Evolutionary conservation across 2,329 filamentous ascomycete genomes (phyloP).

Genomic region (Rutstroemia sp.): DNA sequence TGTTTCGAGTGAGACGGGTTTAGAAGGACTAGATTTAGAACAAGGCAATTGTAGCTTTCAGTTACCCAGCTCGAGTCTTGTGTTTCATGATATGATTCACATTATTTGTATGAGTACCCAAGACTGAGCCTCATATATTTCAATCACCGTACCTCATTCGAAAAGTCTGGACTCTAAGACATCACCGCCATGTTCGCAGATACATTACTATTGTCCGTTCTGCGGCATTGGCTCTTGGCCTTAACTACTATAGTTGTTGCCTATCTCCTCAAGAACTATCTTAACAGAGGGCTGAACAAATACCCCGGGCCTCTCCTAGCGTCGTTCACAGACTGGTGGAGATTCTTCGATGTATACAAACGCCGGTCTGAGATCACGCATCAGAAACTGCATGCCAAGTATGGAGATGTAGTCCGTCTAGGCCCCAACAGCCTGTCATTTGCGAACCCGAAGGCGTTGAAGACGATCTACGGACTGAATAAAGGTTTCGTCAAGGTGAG

Average conservation of each 20-base stretch:
- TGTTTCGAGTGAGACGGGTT: too few relatives aligned
- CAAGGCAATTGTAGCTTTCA: too few relatives aligned
- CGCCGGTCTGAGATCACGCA: constrained; percentile 61
- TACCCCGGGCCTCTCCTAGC: constrained; percentile 69
- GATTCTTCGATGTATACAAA: constrained; percentile 60
- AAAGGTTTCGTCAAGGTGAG: constrained; percentile 71
- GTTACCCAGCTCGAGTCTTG: too few relatives aligned
- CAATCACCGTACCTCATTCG: neutral
- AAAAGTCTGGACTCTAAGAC: neutral
- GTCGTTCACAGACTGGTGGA: constrained; percentile 65
- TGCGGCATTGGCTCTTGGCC: constrained; percentile 36
- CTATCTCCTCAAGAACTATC: constrained; percentile 43
- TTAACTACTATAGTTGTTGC: constrained; percentile 29
- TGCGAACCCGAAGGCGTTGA: constrained; percentile 64
- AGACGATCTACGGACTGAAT: constrained; percentile 73
- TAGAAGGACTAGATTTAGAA: too few relatives aligned
- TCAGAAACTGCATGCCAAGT: constrained; percentile 57
- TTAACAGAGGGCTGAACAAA: constrained; percentile 53
- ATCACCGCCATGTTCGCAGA: constrained; percentile 1
- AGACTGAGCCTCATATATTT: neutral
- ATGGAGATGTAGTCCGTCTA: constrained; percentile 67
- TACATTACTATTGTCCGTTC: neutral
- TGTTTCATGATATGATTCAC: too few relatives aligned
- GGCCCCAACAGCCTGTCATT: constrained; percentile 72
- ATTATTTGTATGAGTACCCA: too few relatives aligned